Evolutionary conservation across 805 yeast genomes (phyloP).

Genomic region (Saturnispora besseyi): DNA sequence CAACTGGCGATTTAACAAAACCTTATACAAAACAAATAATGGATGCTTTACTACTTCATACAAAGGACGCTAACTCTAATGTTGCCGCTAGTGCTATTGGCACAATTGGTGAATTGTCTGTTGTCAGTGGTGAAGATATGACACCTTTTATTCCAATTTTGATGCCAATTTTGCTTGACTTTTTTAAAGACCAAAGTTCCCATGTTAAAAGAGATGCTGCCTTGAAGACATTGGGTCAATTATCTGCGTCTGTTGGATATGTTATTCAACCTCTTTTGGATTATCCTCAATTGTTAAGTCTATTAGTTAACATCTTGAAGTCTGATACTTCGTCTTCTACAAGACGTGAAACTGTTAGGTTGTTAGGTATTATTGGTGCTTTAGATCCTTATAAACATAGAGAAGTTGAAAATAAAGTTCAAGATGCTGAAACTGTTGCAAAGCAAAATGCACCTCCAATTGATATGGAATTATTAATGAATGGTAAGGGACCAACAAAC

Average conservation of each 20-base stretch:
- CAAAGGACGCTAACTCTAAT: slow-evolving; percentile 61
- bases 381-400: slow-evolving; percentile 93
- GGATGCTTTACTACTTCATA: slow-evolving; percentile 70
- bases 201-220: slow-evolving; percentile 85
- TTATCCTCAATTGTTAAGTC: slow-evolving; percentile 80
- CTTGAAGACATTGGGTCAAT: slow-evolving; percentile 74
- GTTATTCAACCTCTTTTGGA: slow-evolving; percentile 90
- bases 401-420: slow-evolving; percentile 62
- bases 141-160: slow-evolving; percentile 59
- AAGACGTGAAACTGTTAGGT: slow-evolving; percentile 78
- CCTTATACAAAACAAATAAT: slow-evolving; percentile 91
- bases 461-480: slow-evolving; percentile 84
- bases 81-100: slow-evolving; percentile 81
- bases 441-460: slow-evolving; percentile 86
- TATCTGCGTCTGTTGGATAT: slow-evolving; percentile 86
- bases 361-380: slow-evolving; percentile 92
- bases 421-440: slow-evolving; percentile 32
- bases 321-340: slow-evolving; percentile 68
- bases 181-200: slow-evolving; percentile 90
- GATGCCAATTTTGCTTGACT: slow-evolving; percentile 82
- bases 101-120: slow-evolving; percentile 83
- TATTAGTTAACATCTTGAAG: slow-evolving; percentile 71
- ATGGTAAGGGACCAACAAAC: slow-evolving; percentile 84
- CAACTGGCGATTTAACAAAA: slow-evolving; percentile 73
- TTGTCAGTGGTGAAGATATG: slow-evolving; percentile 83